phyloP scores from a whole-genome alignment of 306 rosid species.

The Oemleria cerasiformis region DNA sequence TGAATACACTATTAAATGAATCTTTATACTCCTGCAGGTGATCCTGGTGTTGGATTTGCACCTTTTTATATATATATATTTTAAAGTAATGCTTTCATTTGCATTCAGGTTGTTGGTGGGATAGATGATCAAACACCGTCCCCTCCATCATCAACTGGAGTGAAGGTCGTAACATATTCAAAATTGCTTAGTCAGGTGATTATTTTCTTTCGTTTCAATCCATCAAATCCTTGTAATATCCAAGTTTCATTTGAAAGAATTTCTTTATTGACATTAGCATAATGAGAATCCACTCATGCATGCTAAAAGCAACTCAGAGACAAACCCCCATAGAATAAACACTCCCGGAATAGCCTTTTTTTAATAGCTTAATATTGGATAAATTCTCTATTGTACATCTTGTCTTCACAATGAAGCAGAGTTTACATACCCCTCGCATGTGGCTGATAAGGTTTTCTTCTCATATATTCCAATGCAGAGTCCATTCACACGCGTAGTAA shows the following conservation, averaged over 20 bases:
- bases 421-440: neutral
- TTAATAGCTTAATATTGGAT: neutral
- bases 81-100: constrained; percentile 12
- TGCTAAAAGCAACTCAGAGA: neutral
- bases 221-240: neutral
- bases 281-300: neutral
- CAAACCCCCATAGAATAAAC: neutral
- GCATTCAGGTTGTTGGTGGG: constrained; percentile 82
- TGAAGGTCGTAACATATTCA: constrained; percentile 71
- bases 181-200: constrained; percentile 75
- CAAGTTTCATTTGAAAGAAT: neutral
- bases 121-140: constrained; percentile 79
- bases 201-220: constrained; percentile 23
- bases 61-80: neutral
- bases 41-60: neutral
- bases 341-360: neutral
- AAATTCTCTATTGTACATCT: neutral
- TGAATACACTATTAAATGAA: constrained; percentile 27
- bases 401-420: neutral
- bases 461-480: neutral
- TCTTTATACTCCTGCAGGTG: constrained; percentile 13
- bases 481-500: neutral
- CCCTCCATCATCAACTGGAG: constrained; percentile 76
- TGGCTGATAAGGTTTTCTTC: neutral
- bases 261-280: neutral